Percentiles rank a stretch among this genome's conserved stretches.
Evolutionary conservation across 495 filamentous ascomycete species (phyloP).

Genomic region (Viridothelium virens): DNA sequence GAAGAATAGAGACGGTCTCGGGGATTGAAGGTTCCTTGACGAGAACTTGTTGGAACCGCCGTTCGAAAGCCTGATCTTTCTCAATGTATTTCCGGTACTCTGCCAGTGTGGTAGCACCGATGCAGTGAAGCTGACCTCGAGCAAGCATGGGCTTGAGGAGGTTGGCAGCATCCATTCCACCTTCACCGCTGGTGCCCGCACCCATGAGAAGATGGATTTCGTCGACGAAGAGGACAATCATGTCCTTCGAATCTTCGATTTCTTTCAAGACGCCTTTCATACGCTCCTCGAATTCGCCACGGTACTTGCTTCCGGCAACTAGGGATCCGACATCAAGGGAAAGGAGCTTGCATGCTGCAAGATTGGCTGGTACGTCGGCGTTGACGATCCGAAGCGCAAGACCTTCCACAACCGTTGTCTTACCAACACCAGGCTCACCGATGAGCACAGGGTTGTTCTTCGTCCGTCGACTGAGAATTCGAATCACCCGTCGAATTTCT

Average conservation of each 20-base stretch:
- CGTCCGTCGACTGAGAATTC: constrained; percentile 85
- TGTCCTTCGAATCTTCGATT: constrained; percentile 91
- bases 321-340: constrained; percentile 91
- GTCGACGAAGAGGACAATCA: constrained; percentile 94
- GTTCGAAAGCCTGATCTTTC: constrained; percentile 95
- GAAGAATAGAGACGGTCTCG: constrained; percentile 93
- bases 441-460: constrained; percentile 98
- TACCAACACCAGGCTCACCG: constrained; percentile 95
- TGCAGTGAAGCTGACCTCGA: constrained; percentile 92
- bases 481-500: constrained; percentile 87
- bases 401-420: constrained; percentile 96
- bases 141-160: constrained; percentile 95
- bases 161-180: constrained; percentile 98
- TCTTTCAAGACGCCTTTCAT: constrained; percentile 99
- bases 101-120: constrained; percentile 86
- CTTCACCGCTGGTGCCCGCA: constrained; percentile 84
- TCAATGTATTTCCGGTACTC: constrained; percentile 99
- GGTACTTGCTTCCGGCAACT: constrained; percentile 94
- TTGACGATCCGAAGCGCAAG: constrained; percentile 94
- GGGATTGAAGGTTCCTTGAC: constrained; percentile 83
- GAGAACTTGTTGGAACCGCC: constrained; percentile 94
- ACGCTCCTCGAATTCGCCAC: constrained; percentile 95
- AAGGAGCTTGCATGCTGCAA: constrained; percentile 88
- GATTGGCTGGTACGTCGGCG: constrained; percentile 85
- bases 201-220: constrained; percentile 99